Base-by-base conservation (phyloP, 306 rosid genomes). In the Cicer yamashitae region DNA sequence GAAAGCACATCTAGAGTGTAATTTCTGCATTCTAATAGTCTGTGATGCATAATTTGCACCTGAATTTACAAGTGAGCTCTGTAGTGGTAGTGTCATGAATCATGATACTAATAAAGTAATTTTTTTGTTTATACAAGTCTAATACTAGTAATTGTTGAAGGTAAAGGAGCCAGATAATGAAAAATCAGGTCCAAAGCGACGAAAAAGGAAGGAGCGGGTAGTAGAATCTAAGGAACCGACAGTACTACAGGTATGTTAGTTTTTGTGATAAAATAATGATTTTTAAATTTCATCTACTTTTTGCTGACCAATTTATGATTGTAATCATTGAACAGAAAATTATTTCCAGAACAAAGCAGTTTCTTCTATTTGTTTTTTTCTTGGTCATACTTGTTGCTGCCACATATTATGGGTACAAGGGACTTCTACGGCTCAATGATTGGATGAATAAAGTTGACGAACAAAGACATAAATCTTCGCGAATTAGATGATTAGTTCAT, bases 401-500 rank as follows among this genome's bases (percentile, higher is more conserved):
- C 47, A 41, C 85, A 47, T 73, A 75, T 75, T 88, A 79, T 71
- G 94, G 91, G 11, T 88, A 87, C 86, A 86, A 82, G 76, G 94
- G 93, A 67, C 84, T 94, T 11, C 63, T 89, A 60, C 38, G 84
- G 96, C 96, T 94, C 70, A 54, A 66, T 77, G 97, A 91, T 78
- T 86, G 96, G 98, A 94, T 94, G 98, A 88, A 94, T 60, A 91
- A 91, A 86, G 87, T 83, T 25, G 98, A 94, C 12, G 88, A 77
- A 69, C 87, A 64, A 66, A 90, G 94, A 78, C 88, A 75, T 18
- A 81, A 86, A 82, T 50, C 62, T 73, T 80, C 86, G 8, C 77
- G 89, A 73, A 68, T 81, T 79, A 82, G 70, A 84, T 80, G 75
- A 80, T 66, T 61, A 62, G 12, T 46, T 58, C 22, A 9, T 25